Base-by-base conservation (phyloP, 176 grass and related monocot genomes). In the Calamus simplicifolius region DNA sequence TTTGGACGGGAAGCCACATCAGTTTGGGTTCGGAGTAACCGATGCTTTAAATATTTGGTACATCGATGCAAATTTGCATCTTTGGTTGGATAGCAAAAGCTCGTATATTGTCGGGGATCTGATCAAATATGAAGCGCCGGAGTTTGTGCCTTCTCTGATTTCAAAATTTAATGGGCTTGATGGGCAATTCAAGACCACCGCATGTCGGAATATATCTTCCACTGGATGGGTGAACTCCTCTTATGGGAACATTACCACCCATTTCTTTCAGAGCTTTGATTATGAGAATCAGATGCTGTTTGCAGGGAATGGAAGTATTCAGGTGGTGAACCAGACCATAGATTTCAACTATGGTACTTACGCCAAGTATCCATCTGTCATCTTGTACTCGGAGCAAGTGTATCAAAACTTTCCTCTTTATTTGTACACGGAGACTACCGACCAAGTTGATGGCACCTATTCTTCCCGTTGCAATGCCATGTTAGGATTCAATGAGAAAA, bases 21-120 rank as follows among this genome's bases (percentile, higher is more conserved):
- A 62, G 29, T 81, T 82, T 10, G 74, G 86, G 48, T 76, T 89
- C 23, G 49, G 49, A 0, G 86, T 85, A 10, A 80, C 72, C 26
- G 77, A 90, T 66, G 73, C 68, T 2, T 53, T 77, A 25, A 52
- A 75, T 61, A 5, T 79, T 4, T 90, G 86, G 86, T 77, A 65
- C 43, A 14, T 90, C 19, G 77, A 80, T 59, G 77, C 73, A 18
- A 89, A 89, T 68, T 52, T 89, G 18, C 85, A 85, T 51, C 55
- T 89, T 0, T 89, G 86, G 86, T 16, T 89, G 13, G 86, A 89
- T 43, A 43, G 35, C 8, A 43, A 43, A 10, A 43, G 35, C 35
- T 12, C 35, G 13, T 2, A 43, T 43, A 43, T 8, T 43, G 35
- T 43, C 13, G 85, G 76, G 3, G 35, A 66, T 17, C 55, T 89